A percentile compares a stretch with the other conserved stretches of the same genome.
These are phyloP conservation scores for Umbellularia californica DNA, from an alignment of 164 flowering plant genomes.

Conservation along the genomic window DNA sequence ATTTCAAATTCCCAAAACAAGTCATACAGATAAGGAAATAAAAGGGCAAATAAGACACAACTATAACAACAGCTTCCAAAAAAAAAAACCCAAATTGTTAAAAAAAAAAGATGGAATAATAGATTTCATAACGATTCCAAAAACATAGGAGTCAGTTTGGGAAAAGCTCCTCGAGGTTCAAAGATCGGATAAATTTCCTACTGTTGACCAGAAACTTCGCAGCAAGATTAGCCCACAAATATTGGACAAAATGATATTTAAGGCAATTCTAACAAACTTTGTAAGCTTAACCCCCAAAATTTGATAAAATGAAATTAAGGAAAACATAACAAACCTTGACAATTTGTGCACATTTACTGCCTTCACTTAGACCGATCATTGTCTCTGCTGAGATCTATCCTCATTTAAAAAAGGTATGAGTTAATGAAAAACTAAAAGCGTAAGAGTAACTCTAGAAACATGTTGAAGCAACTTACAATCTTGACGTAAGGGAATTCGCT, in stretches of 20 bases:
- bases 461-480: slow-evolving; percentile 57
- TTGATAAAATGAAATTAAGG: no score
- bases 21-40: not conserved
- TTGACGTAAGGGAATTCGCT: slow-evolving; percentile 94
- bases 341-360: slow-evolving; percentile 89
- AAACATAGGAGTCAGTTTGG: not conserved
- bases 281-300: not conserved
- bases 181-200: not conserved
- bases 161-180: not conserved
- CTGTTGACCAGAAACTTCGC: not conserved
- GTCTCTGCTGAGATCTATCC: slow-evolving; percentile 81
- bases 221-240: not conserved
- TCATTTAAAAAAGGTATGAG: not conserved
- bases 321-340: slow-evolving; percentile 52
- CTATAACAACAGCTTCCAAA: not conserved
- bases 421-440: not conserved
- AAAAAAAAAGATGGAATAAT: not conserved
- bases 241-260: not conserved
- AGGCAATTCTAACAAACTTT: not conserved
- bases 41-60: not conserved
- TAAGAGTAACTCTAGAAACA: not conserved
- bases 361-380: slow-evolving; percentile 94
- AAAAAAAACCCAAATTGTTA: not conserved
- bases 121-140: not conserved
- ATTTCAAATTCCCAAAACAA: not conserved